phyloP scores from a whole-genome alignment of 106 monocot species.

The Apostasia ramifera region DNA sequence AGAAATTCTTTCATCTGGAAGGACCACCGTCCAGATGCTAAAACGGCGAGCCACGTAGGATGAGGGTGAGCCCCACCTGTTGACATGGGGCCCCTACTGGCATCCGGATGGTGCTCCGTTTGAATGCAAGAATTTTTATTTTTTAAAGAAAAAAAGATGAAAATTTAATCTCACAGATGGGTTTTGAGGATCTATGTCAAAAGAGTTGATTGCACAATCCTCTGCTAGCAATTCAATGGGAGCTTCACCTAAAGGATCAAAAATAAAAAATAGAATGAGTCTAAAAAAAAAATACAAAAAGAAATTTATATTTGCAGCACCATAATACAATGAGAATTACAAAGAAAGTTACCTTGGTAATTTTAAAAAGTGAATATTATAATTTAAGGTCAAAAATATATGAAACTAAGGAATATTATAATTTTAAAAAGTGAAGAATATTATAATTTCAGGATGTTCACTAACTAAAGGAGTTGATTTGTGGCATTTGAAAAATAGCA shows the following conservation, averaged over 20 bases:
- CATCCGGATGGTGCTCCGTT: neutral
- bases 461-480: no score
- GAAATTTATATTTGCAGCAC: neutral
- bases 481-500: no score
- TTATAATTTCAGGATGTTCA: no score
- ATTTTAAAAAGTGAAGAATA: no score
- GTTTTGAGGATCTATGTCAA: conserved; percentile 88
- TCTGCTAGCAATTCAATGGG: conserved; percentile 61
- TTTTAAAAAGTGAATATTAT: no score
- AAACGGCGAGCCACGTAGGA: neutral
- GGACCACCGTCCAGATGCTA: no score
- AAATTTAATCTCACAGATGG: conserved; percentile 60
- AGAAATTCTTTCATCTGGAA: neutral
- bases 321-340: neutral
- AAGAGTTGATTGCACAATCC: conserved; percentile 86
- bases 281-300: neutral
- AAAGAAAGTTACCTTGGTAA: no score
- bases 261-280: neutral
- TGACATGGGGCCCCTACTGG: no score
- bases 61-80: no score
- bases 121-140: neutral
- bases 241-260: conserved; percentile 43
- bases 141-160: neutral
- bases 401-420: neutral
- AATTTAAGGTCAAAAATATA: neutral